Evolutionary conservation across 805 yeast species (phyloP), one percentile per base, ranked within the genome.

Genomic region (Metschnikowia borealis): DNA sequence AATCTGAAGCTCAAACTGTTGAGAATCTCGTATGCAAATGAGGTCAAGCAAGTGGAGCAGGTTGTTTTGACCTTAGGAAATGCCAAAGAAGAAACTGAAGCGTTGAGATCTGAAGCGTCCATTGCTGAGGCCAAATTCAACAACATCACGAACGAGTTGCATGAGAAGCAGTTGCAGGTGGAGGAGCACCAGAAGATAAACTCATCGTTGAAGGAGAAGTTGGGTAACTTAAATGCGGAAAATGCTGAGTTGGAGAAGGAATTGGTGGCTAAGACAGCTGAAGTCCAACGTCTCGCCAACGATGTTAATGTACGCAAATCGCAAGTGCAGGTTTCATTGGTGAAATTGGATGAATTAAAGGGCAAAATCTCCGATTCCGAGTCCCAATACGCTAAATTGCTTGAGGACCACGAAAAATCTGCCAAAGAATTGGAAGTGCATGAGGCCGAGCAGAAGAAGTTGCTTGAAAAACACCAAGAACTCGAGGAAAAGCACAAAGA

Each of bases 41-140:
- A 92, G 64, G 87, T 85, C 6, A 75, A 80, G 54, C 88, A 85
- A 63, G 89, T 87, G 29, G 82, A 82, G 52, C 81, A 83, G 54
- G 86, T 88, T 38, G 92, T 90, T 65, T 66, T 76, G 11, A 75
- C 78, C 37, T 74, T 89, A 56, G 66, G 69, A n/a, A 68, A 76
- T 6, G 80, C 90, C 0, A 81, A 77, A 42, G 75, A 73, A 48
- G 96, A 90, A 61, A 78, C 85, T 5, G 89, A 84, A 50, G 77
- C 81, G 38, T 70, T 90, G 56, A 74, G 85, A 58, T 81, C 87
- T 48, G 91, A 89, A 59, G 74, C 88, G 0, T 80, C 89, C 0
- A 77, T 87, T 39, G 79, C 87, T 2, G 96, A 90, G 64, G 95
- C 96, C 10, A 85, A 81, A 58, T 79, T 80, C 60, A 85, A 87